Conservation (phyloP, 306 rosid genomes). For the Rosa persica region DNA sequence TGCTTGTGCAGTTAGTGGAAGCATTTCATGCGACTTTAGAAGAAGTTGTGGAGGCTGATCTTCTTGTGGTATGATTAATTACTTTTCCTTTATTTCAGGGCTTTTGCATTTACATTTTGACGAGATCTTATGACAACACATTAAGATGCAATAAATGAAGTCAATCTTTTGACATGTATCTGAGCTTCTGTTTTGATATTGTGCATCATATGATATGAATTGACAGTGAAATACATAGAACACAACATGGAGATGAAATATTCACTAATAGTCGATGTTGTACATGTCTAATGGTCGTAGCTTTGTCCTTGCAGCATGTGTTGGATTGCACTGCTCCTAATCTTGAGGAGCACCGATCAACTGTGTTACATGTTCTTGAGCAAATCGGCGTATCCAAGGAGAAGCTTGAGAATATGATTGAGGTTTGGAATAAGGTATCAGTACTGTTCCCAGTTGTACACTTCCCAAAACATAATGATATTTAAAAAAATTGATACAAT, state of each 20-base stretch:
- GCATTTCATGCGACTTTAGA: conserved; percentile 97
- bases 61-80: conserved; percentile 75
- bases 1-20: conserved; percentile 68
- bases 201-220: not conserved
- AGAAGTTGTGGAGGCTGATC: conserved; percentile 96
- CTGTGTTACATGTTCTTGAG: conserved; percentile 79
- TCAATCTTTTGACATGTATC: not conserved
- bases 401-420: conserved; percentile 87
- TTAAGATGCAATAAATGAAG: not conserved
- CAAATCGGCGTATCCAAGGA: conserved; percentile 79
- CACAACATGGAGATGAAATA: not conserved
- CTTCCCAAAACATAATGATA: not conserved
- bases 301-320: conserved; percentile 65
- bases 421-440: conserved; percentile 95
- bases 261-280: not conserved
- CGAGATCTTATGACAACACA: not conserved
- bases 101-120: not conserved
- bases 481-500: not conserved
- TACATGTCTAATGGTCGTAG: conserved; percentile 12
- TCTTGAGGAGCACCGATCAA: conserved; percentile 84
- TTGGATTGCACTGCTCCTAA: conserved; percentile 95
- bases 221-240: not conserved
- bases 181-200: not conserved
- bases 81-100: not conserved
- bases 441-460: conserved; percentile 1